Percentiles rank a stretch among this genome's conserved stretches.
These are phyloP conservation scores for Ensete ventricosum DNA, from an alignment of 176 grass and related monocot genomes.

Conservation along the genomic window DNA sequence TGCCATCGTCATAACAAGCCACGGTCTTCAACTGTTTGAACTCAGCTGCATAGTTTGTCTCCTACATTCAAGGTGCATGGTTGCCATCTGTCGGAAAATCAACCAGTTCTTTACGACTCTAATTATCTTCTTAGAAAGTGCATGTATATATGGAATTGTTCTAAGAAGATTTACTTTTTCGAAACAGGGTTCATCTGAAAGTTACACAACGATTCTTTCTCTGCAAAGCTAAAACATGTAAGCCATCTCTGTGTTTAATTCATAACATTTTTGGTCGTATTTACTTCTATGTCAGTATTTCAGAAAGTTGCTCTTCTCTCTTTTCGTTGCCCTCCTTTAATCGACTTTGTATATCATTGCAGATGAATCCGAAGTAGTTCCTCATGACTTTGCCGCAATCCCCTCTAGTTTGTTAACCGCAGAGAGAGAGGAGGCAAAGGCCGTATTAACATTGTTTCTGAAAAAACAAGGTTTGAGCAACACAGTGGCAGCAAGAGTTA, in stretches of 20 bases:
- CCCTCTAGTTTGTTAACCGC: slow-evolving; percentile 62
- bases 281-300: not conserved
- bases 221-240: slow-evolving; percentile 8
- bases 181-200: slow-evolving; percentile 4
- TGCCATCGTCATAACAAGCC: no score
- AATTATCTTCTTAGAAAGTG: not conserved
- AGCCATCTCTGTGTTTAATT: not conserved
- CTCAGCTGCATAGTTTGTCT: not conserved
- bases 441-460: slow-evolving; percentile 79
- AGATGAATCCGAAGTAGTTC: slow-evolving; percentile 4
- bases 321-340: not conserved
- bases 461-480: slow-evolving; percentile 75
- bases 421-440: slow-evolving; percentile 89
- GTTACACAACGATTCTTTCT: slow-evolving; percentile 3
- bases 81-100: not conserved
- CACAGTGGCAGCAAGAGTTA: slow-evolving; percentile 47
- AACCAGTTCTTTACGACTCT: not conserved
- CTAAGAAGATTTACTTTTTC: slow-evolving; percentile 2
- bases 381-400: slow-evolving; percentile 28
- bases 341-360: not conserved
- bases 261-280: not conserved
- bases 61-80: not conserved
- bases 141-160: not conserved
- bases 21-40: not conserved
- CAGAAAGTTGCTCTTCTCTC: no score